Conservation (phyloP, 2,329 filamentous ascomycete species). For the Metarhizium humberi region DNA sequence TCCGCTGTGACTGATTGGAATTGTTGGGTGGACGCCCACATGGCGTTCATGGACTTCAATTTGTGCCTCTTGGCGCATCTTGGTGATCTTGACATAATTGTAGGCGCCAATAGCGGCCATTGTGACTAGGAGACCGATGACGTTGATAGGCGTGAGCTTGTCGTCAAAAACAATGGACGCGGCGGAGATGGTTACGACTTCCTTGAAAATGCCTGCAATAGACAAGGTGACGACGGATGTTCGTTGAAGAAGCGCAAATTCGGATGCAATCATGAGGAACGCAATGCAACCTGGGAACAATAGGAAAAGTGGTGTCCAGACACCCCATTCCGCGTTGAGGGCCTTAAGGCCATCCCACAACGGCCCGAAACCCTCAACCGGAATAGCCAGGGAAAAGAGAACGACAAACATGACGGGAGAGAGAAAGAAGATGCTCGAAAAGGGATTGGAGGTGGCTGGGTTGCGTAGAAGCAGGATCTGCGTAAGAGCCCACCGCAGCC, state of each 20-base stretch:
- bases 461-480: constrained; percentile 92
- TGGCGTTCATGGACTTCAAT: constrained; percentile 36
- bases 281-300: constrained; percentile 86
- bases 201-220: constrained; percentile 97
- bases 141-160: constrained; percentile 75
- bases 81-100: constrained; percentile 87
- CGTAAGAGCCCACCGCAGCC: constrained; percentile 96
- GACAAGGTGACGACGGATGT: constrained; percentile 93
- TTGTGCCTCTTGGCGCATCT: constrained; percentile 74
- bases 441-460: constrained; percentile 90
- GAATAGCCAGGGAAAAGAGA: constrained; percentile 70
- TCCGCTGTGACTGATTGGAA: constrained; percentile 26
- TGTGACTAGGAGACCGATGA: constrained; percentile 79
- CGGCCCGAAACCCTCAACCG: constrained; percentile 69
- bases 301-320: constrained; percentile 60
- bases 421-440: constrained; percentile 96
- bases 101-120: constrained; percentile 80
- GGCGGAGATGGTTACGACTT: constrained; percentile 89
- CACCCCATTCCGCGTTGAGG: constrained; percentile 60
- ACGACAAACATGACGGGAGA: constrained; percentile 92
- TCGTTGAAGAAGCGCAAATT: constrained; percentile 90
- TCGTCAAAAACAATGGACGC: constrained; percentile 86
- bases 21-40: constrained; percentile 21
- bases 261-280: constrained; percentile 92
- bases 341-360: constrained; percentile 56